These are phyloP conservation scores for Stenocarpella maydis DNA, from an alignment of 2,329 filamentous ascomycete genomes.

Conservation along the genomic window DNA sequence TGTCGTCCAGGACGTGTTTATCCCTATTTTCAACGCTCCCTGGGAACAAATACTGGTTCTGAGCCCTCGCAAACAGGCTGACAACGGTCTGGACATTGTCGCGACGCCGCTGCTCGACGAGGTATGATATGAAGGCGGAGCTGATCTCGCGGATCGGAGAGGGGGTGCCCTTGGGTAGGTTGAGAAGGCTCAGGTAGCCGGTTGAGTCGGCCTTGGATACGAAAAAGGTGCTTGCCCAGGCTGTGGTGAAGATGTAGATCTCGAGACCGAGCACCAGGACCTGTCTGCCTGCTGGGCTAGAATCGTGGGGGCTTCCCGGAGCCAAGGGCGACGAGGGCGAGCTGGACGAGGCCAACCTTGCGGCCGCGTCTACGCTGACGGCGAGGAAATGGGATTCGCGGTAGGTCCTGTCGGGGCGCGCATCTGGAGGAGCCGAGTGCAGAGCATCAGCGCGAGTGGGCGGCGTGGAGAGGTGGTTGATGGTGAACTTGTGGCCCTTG, in stretches of 20 bases:
- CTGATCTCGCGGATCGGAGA: slow-evolving; percentile 81
- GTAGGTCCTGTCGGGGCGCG: slow-evolving; percentile 78
- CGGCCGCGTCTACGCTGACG: slow-evolving; percentile 53
- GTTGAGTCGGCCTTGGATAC: slow-evolving; percentile 98
- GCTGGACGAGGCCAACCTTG: slow-evolving; percentile 30
- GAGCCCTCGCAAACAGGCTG: slow-evolving; percentile 90
- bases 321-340: slow-evolving; percentile 32
- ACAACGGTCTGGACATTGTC: slow-evolving; percentile 75
- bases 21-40: slow-evolving; percentile 83
- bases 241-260: slow-evolving; percentile 85
- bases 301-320: slow-evolving; percentile 41
- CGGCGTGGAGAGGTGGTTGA: slow-evolving; percentile 89
- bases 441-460: slow-evolving; percentile 78
- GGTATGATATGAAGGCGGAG: slow-evolving; percentile 77
- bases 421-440: slow-evolving; percentile 78
- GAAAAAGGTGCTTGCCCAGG: slow-evolving; percentile 84
- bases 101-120: slow-evolving; percentile 73
- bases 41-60: slow-evolving; percentile 94
- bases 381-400: slow-evolving; percentile 83
- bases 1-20: slow-evolving; percentile 93
- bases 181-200: slow-evolving; percentile 77
- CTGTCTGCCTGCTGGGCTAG: slow-evolving; percentile 45
- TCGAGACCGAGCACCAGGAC: slow-evolving; percentile 86
- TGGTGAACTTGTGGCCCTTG: slow-evolving; percentile 65
- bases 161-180: slow-evolving; percentile 66